Evolutionary conservation across 306 rosid genomes (phyloP), one percentile per base, ranked within the genome.

Genomic region (Macrotyloma uniflorum): DNA sequence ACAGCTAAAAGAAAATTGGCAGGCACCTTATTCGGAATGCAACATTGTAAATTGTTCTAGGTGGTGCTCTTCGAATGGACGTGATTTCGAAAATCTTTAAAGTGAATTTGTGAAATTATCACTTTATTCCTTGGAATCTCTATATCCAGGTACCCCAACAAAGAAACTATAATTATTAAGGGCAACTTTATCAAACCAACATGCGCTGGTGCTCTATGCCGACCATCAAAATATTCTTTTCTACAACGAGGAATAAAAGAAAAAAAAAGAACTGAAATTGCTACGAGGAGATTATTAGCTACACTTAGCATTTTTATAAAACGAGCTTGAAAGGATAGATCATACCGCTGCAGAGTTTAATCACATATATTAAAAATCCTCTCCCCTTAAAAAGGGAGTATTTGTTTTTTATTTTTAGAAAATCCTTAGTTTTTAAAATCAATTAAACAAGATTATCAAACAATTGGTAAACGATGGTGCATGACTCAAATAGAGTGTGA

Each of bases 51-150:
- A 19, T 24, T n/a, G n/a, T n/a, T n/a, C n/a, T n/a, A 12, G 15
- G 15, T 30, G 35, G 12, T 47, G 11, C 46, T n/a, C 35, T 32
- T 71, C 18, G 61, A 70, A 26, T 46, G 16, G 49, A 50, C 16
- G 49, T 14, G 38, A 3, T 19, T 35, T 6, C 8, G 43, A 51
- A 50, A 23, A 58, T 43, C 30, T 46, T 58, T 30, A 23, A 38
- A 58, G 69, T 58, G 51, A 43, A n/a, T 61, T 16, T 38, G 23
- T 51, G 49, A 43, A 42, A 6, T 28, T 9, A 58, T 54, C 79
- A 58, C 70, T 43, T 40, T 26, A 74, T 59, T 59, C 70, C 45
- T 55, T 36, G 40, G 77, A 55, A 72, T 24, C 78, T 15, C n/a
- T 70, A 38, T 66, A 51, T 68, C 40, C 38, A 22, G 12, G 13